Percentiles rank a stretch among this genome's conserved stretches.
These are phyloP conservation scores for Calonectria hawksworthii DNA, from an alignment of 2,329 filamentous ascomycete species.

Conservation along the genomic window DNA sequence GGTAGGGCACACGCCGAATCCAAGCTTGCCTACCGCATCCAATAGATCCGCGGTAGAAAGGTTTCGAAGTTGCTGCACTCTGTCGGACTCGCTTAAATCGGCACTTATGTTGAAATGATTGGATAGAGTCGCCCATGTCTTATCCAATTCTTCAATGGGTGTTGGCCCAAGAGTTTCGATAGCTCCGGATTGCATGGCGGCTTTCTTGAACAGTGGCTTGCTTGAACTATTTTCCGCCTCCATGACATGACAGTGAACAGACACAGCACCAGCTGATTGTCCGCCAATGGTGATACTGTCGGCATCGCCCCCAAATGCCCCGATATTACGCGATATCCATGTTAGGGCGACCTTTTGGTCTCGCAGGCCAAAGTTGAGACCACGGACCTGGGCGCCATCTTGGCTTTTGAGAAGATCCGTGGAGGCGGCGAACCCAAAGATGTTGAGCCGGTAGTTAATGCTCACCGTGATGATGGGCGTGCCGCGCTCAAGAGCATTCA, in stretches of 20 bases:
- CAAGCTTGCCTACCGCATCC: neutral
- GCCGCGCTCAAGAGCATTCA: neutral
- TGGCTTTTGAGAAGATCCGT: neutral
- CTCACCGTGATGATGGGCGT: neutral
- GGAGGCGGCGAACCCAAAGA: conserved; percentile 13
- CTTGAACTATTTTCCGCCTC: neutral
- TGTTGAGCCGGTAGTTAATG: neutral
- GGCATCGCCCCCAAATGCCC: conserved; percentile 9
- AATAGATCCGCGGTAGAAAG: neutral
- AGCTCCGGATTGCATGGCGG: conserved; percentile 3
- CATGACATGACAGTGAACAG: neutral
- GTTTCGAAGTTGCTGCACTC: neutral
- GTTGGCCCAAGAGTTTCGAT: neutral
- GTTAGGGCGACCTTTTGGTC: conserved; percentile 9
- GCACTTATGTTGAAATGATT: neutral
- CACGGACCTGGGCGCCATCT: neutral
- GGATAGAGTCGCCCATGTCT: neutral
- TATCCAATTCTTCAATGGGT: neutral
- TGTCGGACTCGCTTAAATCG: neutral
- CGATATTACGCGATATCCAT: conserved; percentile 13
- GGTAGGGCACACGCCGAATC: neutral
- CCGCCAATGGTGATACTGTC: neutral
- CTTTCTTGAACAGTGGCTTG: neutral
- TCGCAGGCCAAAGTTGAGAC: conserved; percentile 14
- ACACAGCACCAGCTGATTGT: neutral